Percentiles rank a stretch among this genome's conserved stretches.
Conservation (phyloP, 1,284 basidiomycete species). For the Cutaneotrichosporon dermatis region DNA sequence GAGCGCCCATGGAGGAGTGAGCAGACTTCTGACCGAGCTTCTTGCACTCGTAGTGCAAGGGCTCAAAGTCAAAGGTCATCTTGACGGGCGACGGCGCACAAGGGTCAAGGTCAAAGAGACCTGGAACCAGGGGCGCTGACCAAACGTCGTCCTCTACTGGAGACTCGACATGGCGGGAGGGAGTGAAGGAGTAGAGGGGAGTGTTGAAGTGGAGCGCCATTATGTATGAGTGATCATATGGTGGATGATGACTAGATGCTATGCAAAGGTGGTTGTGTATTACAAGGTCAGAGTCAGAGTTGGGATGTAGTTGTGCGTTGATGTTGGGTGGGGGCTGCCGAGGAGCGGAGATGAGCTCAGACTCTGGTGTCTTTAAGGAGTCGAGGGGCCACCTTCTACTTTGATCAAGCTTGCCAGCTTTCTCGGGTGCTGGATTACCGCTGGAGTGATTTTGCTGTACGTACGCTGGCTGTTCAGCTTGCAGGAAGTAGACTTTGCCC, state of each 20-base stretch:
- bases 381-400: too few relatives aligned
- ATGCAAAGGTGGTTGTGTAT: background rate
- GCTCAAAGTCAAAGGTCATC: constrained; percentile 5
- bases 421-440: too few relatives aligned
- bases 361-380: too few relatives aligned
- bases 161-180: background rate
- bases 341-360: background rate
- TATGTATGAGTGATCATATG: background rate
- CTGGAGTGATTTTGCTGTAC: too few relatives aligned
- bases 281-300: background rate
- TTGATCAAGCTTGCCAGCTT: too few relatives aligned
- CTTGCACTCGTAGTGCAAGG: constrained; percentile 1
- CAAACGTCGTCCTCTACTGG: background rate
- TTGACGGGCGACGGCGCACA: background rate
- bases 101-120: constrained; percentile 13
- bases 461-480: too few relatives aligned
- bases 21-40: background rate
- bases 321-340: background rate
- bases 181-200: background rate
- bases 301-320: background rate
- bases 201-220: background rate
- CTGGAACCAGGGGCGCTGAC: constrained; percentile 11
- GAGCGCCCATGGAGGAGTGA: too few relatives aligned
- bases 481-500: too few relatives aligned
- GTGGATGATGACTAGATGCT: background rate